A percentile compares a stretch with the other conserved stretches of the same genome.
phyloP scores from a whole-genome alignment of 768 basidiomycete genomes.

The Podaxis pistillaris region DNA sequence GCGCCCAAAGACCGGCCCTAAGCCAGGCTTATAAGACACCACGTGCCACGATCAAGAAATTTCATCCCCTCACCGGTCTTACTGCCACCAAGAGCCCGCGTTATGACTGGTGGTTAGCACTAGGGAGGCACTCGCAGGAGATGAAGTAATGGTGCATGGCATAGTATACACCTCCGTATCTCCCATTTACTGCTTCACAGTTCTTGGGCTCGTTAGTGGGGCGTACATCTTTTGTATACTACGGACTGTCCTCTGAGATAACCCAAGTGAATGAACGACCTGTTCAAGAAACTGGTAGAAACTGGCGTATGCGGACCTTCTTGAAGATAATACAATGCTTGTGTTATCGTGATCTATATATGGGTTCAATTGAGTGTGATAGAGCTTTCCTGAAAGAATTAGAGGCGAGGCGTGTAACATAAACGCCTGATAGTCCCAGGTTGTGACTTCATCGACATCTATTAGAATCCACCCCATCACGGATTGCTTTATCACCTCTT shows the following conservation, averaged over 20 bases:
- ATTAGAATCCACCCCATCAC: neutral
- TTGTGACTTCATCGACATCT: neutral
- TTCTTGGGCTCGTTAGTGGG: constrained; percentile 80
- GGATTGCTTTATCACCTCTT: constrained; percentile 4
- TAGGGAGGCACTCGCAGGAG: constrained; percentile 79
- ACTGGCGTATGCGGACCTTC: too few species aligned
- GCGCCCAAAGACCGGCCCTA: constrained; percentile 15
- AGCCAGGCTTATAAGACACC: neutral
- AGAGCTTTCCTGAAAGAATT: neutral
- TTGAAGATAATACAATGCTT: too few species aligned
- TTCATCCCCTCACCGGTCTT: constrained; percentile 45
- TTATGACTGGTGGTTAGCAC: constrained; percentile 39
- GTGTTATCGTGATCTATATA: too few species aligned
- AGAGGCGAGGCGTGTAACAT: neutral
- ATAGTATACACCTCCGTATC: constrained; percentile 89
- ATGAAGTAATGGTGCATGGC: constrained; percentile 87
- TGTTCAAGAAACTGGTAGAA: too few species aligned
- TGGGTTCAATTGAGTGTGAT: neutral
- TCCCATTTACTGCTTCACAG: constrained; percentile 61
- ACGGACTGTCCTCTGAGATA: too few species aligned
- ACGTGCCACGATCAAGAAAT: neutral
- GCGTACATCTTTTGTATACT: constrained; percentile 59
- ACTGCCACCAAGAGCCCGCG: constrained; percentile 32
- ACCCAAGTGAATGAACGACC: too few species aligned
- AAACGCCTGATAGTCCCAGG: neutral